Evolutionary conservation across 208 protist species (phyloP), one percentile per base, ranked within the genome.

Genomic region (Acanthamoeba triangularis): DNA sequence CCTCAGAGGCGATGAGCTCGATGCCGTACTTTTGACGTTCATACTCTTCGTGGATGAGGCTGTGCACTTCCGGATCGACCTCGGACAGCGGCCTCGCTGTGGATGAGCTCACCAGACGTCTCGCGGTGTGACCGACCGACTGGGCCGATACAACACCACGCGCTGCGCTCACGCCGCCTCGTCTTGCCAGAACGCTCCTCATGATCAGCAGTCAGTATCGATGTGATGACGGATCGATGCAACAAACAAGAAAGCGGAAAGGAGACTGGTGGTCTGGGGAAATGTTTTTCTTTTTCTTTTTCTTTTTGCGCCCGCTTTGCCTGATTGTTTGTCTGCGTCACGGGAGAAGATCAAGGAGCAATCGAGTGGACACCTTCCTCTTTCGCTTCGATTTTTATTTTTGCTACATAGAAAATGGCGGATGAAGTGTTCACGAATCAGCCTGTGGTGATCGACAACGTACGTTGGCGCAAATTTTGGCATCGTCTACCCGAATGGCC

Each of bases 1-100:
- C 98, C 95, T 99, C 98, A 37, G 98, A 98, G 23, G 98, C 98
- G 96, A 99, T 99, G n/a, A 99, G 95, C 94, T 99, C 98, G 13
- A 99, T 85, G 47, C 98, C 98, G 35, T 96, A 33, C 11, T 72
- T 96, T 95, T 99, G 98, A 30, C 98, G 94, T n/a, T 98, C 80
- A 49, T 98, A 97, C 90, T 99, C 98, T 54, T 97, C 74, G 49
- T 98, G 59, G 4, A 98, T 94, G 59, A 99, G 90, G 18, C 95
- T 78, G 74, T 95, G 98, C 3, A 99, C 78, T 47, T 98, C 98
- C 23, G 97, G 96, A 96, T 99, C 98, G 72, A 87, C 69, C 52
- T 98, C 96, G 52, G 94, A 65, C 5, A 99, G 95, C 84, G 96
- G n/a, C 65, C 30, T 78, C 30, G 90, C 44, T 23, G 80, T 76